These are phyloP conservation scores for Ophiostoma populinum DNA, from an alignment of 2,329 filamentous ascomycete genomes.

Conservation along the genomic window DNA sequence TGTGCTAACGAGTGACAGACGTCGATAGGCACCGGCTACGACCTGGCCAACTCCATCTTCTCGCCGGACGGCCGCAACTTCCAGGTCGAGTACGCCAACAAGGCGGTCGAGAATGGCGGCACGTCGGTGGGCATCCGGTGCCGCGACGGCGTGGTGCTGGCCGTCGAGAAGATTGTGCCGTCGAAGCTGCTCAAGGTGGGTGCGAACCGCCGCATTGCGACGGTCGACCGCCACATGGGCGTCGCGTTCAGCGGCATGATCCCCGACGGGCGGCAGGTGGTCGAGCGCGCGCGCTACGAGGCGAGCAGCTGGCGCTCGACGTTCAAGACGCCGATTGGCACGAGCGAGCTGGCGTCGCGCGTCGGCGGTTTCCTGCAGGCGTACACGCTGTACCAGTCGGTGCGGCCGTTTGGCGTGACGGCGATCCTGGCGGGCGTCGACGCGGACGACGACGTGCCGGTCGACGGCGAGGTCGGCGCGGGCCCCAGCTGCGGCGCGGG, in stretches of 20 bases:
- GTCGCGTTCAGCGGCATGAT: conserved; percentile 87
- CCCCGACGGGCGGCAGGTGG: conserved; percentile 89
- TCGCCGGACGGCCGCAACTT: conserved; percentile 98
- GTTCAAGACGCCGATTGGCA: conserved; percentile 90
- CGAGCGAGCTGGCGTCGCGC: conserved; percentile 71
- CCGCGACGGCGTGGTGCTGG: conserved; percentile 92
- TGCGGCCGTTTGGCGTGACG: conserved; percentile 91
- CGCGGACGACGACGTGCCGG: conserved; percentile 65
- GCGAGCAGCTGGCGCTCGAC: conserved; percentile 76
- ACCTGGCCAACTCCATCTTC: conserved; percentile 99
- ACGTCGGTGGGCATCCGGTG: conserved; percentile 92
- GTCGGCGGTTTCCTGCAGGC: conserved; percentile 95
- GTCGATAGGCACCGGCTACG: conserved; percentile 98
- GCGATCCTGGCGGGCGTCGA: conserved; percentile 91
- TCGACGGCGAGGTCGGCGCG: conserved; percentile 77
- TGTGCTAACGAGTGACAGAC: conserved; percentile 42
- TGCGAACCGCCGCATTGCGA: conserved; percentile 94
- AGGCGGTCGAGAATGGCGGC: conserved; percentile 95
- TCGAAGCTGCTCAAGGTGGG: conserved; percentile 91
- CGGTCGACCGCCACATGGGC: conserved; percentile 83
- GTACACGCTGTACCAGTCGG: conserved; percentile 92
- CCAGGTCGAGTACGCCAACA: conserved; percentile 96
- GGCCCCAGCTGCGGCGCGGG: conserved; percentile 68
- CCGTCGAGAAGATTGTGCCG: conserved; percentile 87
- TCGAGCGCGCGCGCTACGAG: conserved; percentile 87